These are phyloP conservation scores for Thymus quinquecostatus DNA, from an alignment of 257 asterid species.

Conservation along the genomic window DNA sequence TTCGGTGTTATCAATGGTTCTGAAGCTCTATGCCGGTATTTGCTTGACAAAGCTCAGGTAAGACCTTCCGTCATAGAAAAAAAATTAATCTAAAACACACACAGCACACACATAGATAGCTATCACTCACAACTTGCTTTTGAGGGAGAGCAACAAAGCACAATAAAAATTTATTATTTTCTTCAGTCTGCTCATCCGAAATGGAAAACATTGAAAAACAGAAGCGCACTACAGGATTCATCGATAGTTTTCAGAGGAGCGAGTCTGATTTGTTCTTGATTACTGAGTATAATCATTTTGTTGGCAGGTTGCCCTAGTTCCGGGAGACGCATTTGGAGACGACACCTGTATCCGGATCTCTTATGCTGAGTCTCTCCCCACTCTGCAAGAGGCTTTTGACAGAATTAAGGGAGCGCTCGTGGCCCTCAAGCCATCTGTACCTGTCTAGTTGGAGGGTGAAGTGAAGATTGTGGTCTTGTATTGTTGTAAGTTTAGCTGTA, in stretches of 20 bases:
- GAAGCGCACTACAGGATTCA: neutral
- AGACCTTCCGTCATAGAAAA: conserved; percentile 19
- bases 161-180: neutral
- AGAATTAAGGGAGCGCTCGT: conserved; percentile 66
- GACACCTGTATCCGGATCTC: conserved; percentile 92
- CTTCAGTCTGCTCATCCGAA: neutral
- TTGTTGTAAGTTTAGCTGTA: neutral
- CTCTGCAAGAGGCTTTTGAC: conserved; percentile 69
- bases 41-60: conserved; percentile 89
- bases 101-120: neutral
- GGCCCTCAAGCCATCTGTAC: conserved; percentile 53
- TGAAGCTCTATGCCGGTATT: conserved; percentile 83
- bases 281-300: neutral
- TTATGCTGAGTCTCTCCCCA: conserved; percentile 72
- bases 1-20: conserved; percentile 74
- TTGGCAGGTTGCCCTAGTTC: conserved; percentile 86
- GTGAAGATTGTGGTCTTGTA: neutral
- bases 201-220: neutral
- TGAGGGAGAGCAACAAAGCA: neutral
- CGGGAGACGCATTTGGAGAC: conserved; percentile 94
- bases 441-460: conserved; percentile 36
- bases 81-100: neutral
- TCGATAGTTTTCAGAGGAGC: neutral
- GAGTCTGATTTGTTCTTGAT: neutral
- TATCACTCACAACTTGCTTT: neutral